Percentiles rank a stretch among this genome's conserved stretches.
These are phyloP conservation scores for Leonotis leonurus DNA, from an alignment of 257 asterid genomes.

Conservation along the genomic window DNA sequence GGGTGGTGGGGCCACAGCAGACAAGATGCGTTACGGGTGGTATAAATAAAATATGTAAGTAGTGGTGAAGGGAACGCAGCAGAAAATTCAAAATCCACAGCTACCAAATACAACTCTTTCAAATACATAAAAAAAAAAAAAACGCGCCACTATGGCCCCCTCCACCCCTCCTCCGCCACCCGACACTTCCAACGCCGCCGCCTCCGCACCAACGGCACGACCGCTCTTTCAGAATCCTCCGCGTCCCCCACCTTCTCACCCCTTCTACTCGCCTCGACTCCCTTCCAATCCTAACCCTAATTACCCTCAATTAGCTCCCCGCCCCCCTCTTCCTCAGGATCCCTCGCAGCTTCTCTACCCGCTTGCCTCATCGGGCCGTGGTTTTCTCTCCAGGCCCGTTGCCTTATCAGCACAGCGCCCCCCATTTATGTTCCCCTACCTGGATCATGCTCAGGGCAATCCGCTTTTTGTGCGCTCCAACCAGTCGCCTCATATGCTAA, in stretches of 20 bases:
- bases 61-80: neutral
- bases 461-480: conserved; percentile 33
- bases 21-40: too few species aligned
- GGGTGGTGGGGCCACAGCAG: too few species aligned
- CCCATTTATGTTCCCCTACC: conserved; percentile 38
- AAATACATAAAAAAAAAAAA: conserved; percentile 16
- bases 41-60: too few species aligned
- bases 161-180: conserved; percentile 53
- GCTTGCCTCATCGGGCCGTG: conserved; percentile 59
- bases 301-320: conserved; percentile 51
- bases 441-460: conserved; percentile 44
- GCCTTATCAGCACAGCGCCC: conserved; percentile 35
- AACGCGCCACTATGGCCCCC: conserved; percentile 50
- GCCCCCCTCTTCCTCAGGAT: conserved; percentile 35
- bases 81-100: conserved; percentile 10
- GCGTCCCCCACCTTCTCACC: conserved; percentile 32
- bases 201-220: conserved; percentile 18
- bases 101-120: neutral
- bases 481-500: conserved; percentile 34
- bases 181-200: conserved; percentile 23
- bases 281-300: conserved; percentile 51
- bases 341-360: conserved; percentile 54
- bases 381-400: conserved; percentile 41
- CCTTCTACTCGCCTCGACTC: conserved; percentile 33
- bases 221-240: conserved; percentile 33